A percentile compares a stretch with the other conserved stretches of the same genome.
phyloP scores from a whole-genome alignment of 164 flowering plant genomes.

The Aristolochia contorta region DNA sequence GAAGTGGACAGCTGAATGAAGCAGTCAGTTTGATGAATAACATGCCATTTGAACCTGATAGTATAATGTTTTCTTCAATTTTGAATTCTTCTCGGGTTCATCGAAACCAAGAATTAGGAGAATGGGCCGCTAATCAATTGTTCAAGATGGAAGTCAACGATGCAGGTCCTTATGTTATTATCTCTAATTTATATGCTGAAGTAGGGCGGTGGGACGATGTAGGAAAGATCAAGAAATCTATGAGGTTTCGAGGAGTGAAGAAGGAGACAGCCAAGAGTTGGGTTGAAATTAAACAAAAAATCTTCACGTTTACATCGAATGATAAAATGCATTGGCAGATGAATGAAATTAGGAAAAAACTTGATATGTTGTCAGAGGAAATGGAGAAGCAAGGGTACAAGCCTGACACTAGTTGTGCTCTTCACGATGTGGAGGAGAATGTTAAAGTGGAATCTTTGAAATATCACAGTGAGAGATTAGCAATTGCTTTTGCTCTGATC shows the following conservation, averaged over 20 bases:
- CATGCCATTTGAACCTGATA: constrained; percentile 73
- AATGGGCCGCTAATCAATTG: constrained; percentile 40
- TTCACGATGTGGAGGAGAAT: constrained; percentile 53
- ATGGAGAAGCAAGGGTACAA: constrained; percentile 62
- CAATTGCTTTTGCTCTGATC: constrained; percentile 66
- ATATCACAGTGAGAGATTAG: constrained; percentile 70
- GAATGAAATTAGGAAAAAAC: constrained; percentile 33
- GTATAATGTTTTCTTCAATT: constrained; percentile 60
- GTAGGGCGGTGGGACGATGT: constrained; percentile 61
- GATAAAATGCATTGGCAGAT: constrained; percentile 42
- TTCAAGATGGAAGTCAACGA: constrained; percentile 59
- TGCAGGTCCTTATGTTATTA: constrained; percentile 57
- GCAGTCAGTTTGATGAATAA: constrained; percentile 49
- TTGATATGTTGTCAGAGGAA: constrained; percentile 26
- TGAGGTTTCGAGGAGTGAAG: constrained; percentile 50
- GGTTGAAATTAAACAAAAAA: constrained; percentile 55
- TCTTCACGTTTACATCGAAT: constrained; percentile 53
- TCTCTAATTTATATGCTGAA: constrained; percentile 73
- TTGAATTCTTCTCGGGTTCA: constrained; percentile 63
- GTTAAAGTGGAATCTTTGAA: constrained; percentile 48
- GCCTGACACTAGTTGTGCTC: constrained; percentile 60
- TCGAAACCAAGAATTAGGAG: constrained; percentile 36
- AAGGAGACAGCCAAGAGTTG: constrained; percentile 70
- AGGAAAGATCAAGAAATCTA: constrained; percentile 53
- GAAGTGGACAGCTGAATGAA: constrained; percentile 43